These are phyloP conservation scores for Leccinum fallax DNA, from an alignment of 1,284 basidiomycete species.

Conservation along the genomic window DNA sequence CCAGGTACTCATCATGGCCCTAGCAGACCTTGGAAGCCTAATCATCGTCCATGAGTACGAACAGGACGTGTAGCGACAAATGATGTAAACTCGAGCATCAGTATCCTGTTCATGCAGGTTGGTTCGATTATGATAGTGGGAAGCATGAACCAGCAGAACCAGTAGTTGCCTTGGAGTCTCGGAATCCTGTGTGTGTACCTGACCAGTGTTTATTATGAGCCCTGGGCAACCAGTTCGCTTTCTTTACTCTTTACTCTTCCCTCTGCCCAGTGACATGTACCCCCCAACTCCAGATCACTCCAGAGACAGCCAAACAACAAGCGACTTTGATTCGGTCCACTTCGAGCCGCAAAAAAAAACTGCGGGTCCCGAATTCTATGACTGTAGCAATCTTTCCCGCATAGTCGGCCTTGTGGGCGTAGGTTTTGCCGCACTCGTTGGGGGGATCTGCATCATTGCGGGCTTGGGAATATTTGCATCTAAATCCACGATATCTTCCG, in stretches of 20 bases:
- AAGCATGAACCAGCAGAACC: too few relatives aligned
- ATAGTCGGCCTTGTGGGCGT: neutral
- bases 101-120: too few relatives aligned
- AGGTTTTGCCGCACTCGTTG: neutral
- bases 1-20: too few relatives aligned
- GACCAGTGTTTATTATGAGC: too few relatives aligned
- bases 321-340: slow-evolving; percentile 27
- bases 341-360: slow-evolving; percentile 12
- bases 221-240: too few relatives aligned
- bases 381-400: neutral
- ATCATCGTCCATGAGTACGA: too few relatives aligned
- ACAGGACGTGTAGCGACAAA: too few relatives aligned
- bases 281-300: neutral
- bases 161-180: too few relatives aligned
- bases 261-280: neutral
- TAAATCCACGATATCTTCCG: slow-evolving; percentile 23
- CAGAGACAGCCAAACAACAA: slow-evolving; percentile 14
- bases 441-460: slow-evolving; percentile 2
- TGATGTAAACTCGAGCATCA: too few relatives aligned
- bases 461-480: slow-evolving; percentile 27
- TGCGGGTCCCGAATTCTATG: neutral
- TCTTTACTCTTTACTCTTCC: neutral
- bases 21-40: too few relatives aligned
- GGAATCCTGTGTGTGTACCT: too few relatives aligned
- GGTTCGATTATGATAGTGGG: too few relatives aligned